A percentile compares a stretch with the other conserved stretches of the same genome.
These are phyloP conservation scores for Leishmania guyanensis DNA, from an alignment of 208 protist species.

Conservation along the genomic window DNA sequence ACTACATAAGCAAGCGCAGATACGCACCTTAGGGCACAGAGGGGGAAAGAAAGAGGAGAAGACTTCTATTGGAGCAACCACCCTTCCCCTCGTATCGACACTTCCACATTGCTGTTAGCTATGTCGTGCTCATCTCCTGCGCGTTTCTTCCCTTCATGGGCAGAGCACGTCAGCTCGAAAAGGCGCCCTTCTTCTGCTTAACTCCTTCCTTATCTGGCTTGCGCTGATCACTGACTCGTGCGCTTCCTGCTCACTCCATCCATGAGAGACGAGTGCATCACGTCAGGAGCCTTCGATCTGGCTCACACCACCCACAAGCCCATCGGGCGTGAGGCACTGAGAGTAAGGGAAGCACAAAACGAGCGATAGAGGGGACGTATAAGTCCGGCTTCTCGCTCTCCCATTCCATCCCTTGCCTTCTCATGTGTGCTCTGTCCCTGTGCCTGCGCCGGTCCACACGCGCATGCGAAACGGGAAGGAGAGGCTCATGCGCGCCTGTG, in stretches of 20 bases:
- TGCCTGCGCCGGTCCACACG: background rate
- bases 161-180: background rate
- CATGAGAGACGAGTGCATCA: background rate
- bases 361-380: background rate
- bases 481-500: no score
- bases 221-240: background rate
- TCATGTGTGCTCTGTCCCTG: background rate
- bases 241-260: background rate
- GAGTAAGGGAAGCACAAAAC: background rate
- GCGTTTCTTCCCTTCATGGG: background rate
- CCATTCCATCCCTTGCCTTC: background rate
- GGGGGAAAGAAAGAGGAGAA: no score
- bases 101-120: background rate
- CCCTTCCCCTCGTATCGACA: background rate
- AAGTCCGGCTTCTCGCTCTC: background rate
- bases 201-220: background rate
- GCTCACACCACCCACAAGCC: background rate
- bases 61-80: background rate
- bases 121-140: background rate
- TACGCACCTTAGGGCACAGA: no score
- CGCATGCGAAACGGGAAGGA: background rate
- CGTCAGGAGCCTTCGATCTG: background rate
- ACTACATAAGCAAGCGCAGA: background rate
- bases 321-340: background rate
- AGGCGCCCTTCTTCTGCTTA: background rate